Conservation (phyloP, 2,329 filamentous ascomycete species). For the Cercospora sesami region DNA sequence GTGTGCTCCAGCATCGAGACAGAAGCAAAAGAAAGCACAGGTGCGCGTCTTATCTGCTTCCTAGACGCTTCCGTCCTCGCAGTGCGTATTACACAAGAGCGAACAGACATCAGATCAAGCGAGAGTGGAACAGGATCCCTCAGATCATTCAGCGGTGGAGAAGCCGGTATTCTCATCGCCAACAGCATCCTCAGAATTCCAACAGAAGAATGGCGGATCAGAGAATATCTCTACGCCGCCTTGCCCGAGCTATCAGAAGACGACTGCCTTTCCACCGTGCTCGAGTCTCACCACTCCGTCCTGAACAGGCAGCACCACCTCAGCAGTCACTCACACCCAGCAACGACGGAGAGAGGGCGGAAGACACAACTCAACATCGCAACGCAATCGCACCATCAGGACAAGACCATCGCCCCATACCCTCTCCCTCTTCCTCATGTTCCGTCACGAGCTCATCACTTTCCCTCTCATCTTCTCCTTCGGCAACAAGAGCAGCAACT, state of each 20-base stretch:
- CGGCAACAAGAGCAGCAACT: neutral
- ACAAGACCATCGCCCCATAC: neutral
- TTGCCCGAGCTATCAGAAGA: neutral
- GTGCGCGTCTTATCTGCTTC: neutral
- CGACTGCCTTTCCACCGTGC: neutral
- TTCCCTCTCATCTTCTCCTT: neutral
- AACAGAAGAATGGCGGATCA: neutral
- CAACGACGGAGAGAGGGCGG: neutral
- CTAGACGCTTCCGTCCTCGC: neutral
- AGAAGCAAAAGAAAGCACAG: slow-evolving; percentile 1
- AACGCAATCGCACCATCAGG: neutral
- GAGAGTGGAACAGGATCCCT: neutral
- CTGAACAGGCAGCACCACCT: neutral
- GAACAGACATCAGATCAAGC: neutral
- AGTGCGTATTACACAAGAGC: neutral
- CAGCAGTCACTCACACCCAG: neutral
- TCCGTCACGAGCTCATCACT: neutral
- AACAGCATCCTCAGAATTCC: neutral
- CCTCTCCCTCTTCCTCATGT: neutral
- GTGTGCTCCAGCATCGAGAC: neutral
- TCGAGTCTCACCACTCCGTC: neutral
- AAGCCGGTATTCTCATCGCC: neutral
- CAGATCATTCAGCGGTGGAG: neutral
- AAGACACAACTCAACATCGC: neutral
- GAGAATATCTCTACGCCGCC: neutral